Percentiles rank a stretch among this genome's conserved stretches.
Evolutionary conservation across 441 rosid genomes (phyloP).

Genomic region (Raphanus hybrid): DNA sequence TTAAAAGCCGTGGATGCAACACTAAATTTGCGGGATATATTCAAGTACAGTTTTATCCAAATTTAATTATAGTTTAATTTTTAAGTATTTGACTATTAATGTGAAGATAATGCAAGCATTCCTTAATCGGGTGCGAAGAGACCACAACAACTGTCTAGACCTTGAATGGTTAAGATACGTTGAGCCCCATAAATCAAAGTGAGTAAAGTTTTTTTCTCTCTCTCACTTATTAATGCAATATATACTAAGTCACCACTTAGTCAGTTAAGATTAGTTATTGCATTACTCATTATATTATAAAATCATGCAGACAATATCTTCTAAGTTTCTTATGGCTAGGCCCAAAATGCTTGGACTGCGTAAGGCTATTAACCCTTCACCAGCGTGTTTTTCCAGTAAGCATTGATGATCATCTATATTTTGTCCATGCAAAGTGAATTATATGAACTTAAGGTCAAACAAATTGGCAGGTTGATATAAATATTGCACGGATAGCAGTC

Average conservation of each 20-base stretch:
- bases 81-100: constrained; percentile 37
- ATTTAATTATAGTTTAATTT: neutral
- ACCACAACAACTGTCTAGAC: constrained; percentile 57
- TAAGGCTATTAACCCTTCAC: constrained; percentile 74
- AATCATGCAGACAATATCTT: constrained; percentile 57
- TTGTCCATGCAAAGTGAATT: constrained; percentile 6
- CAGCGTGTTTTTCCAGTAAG: constrained; percentile 81
- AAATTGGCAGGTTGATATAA: constrained; percentile 65
- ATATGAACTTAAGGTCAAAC: constrained; percentile 22
- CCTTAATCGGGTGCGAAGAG: constrained; percentile 59
- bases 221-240: neutral
- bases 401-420: neutral
- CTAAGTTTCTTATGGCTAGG: constrained; percentile 68
- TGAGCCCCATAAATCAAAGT: constrained; percentile 76
- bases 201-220: constrained; percentile 22
- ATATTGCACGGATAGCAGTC: constrained; percentile 76
- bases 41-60: constrained; percentile 45
- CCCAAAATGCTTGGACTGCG: constrained; percentile 74
- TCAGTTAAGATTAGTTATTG: neutral
- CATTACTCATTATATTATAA: neutral
- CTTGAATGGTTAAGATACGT: constrained; percentile 81
- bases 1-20: constrained; percentile 74
- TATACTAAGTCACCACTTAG: too few relatives aligned
- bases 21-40: constrained; percentile 70
- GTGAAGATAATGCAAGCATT: constrained; percentile 56